Evolutionary conservation across 2,329 filamentous ascomycete species (phyloP).

Genomic region (Verticillium nubilum): DNA sequence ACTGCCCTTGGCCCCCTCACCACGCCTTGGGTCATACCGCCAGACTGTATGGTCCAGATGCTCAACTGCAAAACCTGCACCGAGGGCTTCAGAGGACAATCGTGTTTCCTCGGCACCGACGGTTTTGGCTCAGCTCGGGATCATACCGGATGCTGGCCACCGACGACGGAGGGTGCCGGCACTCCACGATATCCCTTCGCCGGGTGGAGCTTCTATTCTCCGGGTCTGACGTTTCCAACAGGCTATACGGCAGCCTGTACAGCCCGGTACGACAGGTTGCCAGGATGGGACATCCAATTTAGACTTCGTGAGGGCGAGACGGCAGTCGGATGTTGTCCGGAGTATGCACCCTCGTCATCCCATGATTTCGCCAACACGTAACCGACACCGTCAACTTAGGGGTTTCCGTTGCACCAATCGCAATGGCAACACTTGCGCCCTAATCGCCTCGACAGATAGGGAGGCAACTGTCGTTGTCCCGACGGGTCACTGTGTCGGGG

Average conservation of each 20-base stretch:
- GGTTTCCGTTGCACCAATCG: slow-evolving; percentile 3
- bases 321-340: slow-evolving; percentile 25
- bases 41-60: slow-evolving; percentile 14
- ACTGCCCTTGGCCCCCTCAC: slow-evolving; percentile 18
- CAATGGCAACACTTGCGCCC: slow-evolving; percentile 8
- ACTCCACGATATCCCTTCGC: slow-evolving; percentile 13
- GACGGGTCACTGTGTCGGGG: background rate
- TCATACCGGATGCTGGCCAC: slow-evolving; percentile 22
- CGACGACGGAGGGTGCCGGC: slow-evolving; percentile 8
- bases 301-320: slow-evolving; percentile 20
- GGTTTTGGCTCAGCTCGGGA: slow-evolving; percentile 14
- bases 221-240: slow-evolving; percentile 23
- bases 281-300: slow-evolving; percentile 21
- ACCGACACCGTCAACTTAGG: background rate
- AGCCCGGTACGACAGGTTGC: slow-evolving; percentile 17
- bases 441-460: slow-evolving; percentile 1
- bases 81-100: slow-evolving; percentile 18
- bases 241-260: slow-evolving; percentile 25
- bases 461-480: background rate
- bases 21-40: slow-evolving; percentile 15
- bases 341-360: slow-evolving; percentile 13
- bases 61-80: slow-evolving; percentile 15
- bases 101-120: slow-evolving; percentile 8
- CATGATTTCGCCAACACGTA: background rate
- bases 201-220: slow-evolving; percentile 30